A percentile compares a stretch with the other conserved stretches of the same genome.
Evolutionary conservation across 768 basidiomycete species (phyloP).

Genomic region (Porphyrellus cyaneotinctus): DNA sequence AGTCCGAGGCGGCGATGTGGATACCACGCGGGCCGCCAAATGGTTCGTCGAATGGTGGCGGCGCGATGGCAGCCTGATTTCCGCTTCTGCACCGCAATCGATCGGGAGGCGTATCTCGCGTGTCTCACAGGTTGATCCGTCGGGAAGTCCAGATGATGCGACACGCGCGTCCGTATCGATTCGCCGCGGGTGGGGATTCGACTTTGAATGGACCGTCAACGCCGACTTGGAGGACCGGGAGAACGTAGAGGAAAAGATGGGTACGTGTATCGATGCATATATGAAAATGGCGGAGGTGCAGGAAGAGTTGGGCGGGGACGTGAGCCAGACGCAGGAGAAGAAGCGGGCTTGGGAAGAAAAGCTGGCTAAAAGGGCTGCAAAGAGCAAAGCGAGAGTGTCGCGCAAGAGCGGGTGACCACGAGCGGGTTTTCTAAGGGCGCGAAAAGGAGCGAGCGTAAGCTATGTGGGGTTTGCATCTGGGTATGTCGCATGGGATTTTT

Average conservation of each 20-base stretch:
- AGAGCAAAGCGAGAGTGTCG: slow-evolving; percentile 26
- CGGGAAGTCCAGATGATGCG: background rate
- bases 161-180: slow-evolving; percentile 1
- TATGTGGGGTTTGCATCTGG: background rate
- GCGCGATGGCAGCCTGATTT: slow-evolving; percentile 58
- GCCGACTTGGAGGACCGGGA: slow-evolving; percentile 8
- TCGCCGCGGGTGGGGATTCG: slow-evolving; percentile 79
- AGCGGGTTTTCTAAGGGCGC: background rate
- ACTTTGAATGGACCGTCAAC: slow-evolving; percentile 63
- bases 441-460: background rate
- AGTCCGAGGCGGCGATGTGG: slow-evolving; percentile 66
- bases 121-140: background rate
- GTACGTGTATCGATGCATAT: slow-evolving; percentile 58
- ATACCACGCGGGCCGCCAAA: slow-evolving; percentile 65
- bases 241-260: slow-evolving; percentile 64
- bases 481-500: slow-evolving; percentile 9
- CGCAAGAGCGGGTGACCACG: slow-evolving; percentile 19
- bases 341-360: slow-evolving; percentile 48
- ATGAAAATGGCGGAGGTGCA: slow-evolving; percentile 42
- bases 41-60: slow-evolving; percentile 92
- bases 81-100: slow-evolving; percentile 40
- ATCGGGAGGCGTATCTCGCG: slow-evolving; percentile 1
- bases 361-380: slow-evolving; percentile 35
- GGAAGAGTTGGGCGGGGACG: slow-evolving; percentile 49
- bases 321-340: slow-evolving; percentile 71